Conservation (phyloP, 768 basidiomycete genomes). For the Agaricus subrufescens region DNA sequence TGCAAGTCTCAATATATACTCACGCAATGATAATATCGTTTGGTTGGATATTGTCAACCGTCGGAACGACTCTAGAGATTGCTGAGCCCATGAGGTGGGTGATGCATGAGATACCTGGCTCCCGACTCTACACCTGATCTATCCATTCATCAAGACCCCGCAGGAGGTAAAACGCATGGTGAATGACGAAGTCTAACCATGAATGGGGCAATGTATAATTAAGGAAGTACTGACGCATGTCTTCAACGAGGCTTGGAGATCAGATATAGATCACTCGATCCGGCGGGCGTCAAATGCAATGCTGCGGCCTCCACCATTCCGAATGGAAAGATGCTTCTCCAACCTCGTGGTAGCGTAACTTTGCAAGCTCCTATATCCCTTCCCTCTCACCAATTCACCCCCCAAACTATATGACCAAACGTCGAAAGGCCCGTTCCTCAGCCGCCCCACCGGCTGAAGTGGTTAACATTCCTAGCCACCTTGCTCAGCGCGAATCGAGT, state of each 20-base stretch:
- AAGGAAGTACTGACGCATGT: neutral
- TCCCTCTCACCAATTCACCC: neutral
- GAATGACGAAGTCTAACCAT: neutral
- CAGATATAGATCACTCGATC: neutral
- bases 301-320: neutral
- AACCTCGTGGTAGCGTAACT: neutral
- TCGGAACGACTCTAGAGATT: neutral
- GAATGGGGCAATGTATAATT: neutral
- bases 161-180: neutral
- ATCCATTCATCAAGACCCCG: too few relatives aligned
- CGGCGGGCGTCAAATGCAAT: neutral
- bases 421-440: neutral
- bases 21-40: conserved; percentile 8
- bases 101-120: neutral
- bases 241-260: neutral
- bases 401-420: neutral
- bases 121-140: too few relatives aligned
- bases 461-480: neutral
- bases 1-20: neutral
- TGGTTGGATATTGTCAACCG: conserved; percentile 1
- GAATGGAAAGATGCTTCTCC: neutral
- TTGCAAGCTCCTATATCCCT: neutral
- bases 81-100: conserved; percentile 1
- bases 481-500: neutral
- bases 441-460: neutral